Percentiles rank a stretch among this genome's conserved stretches.
Conservation (phyloP, 371 early-diverging fungal species). For the Paraphysoderma sedebokerense region DNA sequence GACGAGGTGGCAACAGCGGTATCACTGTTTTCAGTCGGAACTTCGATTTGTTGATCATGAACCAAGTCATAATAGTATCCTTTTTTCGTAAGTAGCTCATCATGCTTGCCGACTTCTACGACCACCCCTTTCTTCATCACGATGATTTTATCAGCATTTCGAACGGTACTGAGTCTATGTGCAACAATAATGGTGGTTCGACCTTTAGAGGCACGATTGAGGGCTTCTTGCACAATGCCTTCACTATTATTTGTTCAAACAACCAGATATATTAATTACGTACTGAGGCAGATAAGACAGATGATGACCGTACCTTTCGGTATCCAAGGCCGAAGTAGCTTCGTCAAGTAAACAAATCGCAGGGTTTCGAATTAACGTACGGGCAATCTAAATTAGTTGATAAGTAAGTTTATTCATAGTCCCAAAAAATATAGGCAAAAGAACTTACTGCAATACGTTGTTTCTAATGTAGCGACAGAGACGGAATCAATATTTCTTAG, state of each 20-base stretch:
- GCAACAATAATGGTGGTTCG: constrained; percentile 9
- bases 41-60: constrained; percentile 8
- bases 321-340: constrained; percentile 22
- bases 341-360: constrained; percentile 24
- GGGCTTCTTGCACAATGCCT: constrained; percentile 6
- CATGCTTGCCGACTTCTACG: constrained; percentile 53
- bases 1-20: too few species aligned
- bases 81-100: constrained; percentile 21
- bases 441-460: constrained; percentile 4
- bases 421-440: background rate
- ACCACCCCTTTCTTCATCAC: constrained; percentile 55
- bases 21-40: background rate
- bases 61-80: constrained; percentile 11
- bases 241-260: too few species aligned
- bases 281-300: too few species aligned
- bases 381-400: constrained; percentile 17
- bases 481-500: background rate
- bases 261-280: too few species aligned
- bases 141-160: constrained; percentile 65
- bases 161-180: constrained; percentile 13
- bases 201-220: constrained; percentile 3
- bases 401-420: background rate
- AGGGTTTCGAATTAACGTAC: constrained; percentile 17
- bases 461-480: constrained; percentile 40
- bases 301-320: constrained; percentile 3